Percentiles rank a stretch among this genome's conserved stretches.
Conservation (phyloP, 768 basidiomycete genomes). For the Lactarius hengduanensis region DNA sequence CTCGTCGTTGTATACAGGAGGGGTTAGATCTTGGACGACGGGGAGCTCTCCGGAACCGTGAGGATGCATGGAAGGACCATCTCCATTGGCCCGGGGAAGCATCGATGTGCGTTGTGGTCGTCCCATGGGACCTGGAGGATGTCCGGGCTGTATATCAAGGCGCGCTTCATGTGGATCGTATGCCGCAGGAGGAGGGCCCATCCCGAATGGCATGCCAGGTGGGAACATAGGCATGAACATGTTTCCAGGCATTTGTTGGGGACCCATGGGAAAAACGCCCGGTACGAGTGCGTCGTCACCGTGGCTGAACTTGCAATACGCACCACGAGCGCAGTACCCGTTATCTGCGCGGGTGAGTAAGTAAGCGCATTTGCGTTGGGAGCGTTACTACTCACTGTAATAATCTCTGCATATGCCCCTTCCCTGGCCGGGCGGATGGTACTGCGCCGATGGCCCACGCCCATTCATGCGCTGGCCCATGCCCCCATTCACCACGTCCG, state of each 20-base stretch:
- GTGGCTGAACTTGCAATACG: conserved; percentile 88
- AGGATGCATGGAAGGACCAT: conserved; percentile 38
- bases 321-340: conserved; percentile 88
- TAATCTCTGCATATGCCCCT: conserved; percentile 88
- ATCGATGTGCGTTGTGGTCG: conserved; percentile 55
- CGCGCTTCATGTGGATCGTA: conserved; percentile 78
- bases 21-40: conserved; percentile 82
- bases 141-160: conserved; percentile 71
- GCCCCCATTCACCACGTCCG: conserved; percentile 34
- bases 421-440: conserved; percentile 70
- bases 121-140: conserved; percentile 34
- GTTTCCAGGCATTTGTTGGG: conserved; percentile 40
- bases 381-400: conserved; percentile 60
- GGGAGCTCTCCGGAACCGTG: conserved; percentile 68
- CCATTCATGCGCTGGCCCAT: conserved; percentile 31
- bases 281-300: conserved; percentile 85
- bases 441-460: conserved; percentile 37
- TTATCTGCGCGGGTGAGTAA: conserved; percentile 53
- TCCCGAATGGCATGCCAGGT: conserved; percentile 54
- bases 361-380: conserved; percentile 13
- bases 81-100: conserved; percentile 53
- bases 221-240: conserved; percentile 74
- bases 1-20: conserved; percentile 40
- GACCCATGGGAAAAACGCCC: conserved; percentile 59
- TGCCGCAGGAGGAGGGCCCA: conserved; percentile 46